Evolutionary conservation across 495 filamentous ascomycete genomes (phyloP).

Genomic region (Entonaema liquescens): DNA sequence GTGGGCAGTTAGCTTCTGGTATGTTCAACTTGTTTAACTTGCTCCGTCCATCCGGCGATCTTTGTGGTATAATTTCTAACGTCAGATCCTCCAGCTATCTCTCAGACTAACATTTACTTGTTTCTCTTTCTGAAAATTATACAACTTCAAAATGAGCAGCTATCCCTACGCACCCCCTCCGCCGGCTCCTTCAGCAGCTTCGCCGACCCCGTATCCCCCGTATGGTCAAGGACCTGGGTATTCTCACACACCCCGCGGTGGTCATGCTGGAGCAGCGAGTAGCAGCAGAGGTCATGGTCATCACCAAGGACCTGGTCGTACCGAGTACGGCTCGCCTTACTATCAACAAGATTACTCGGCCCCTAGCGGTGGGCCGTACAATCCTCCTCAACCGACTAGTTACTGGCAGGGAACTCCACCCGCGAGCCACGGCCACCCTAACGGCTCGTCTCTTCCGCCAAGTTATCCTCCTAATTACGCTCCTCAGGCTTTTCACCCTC

Average conservation of each 20-base stretch:
- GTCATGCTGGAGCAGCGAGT: slow-evolving; percentile 33
- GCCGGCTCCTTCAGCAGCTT: slow-evolving; percentile 58
- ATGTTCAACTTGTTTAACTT: not conserved
- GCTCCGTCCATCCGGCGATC: not conserved
- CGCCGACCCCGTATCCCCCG: slow-evolving; percentile 47
- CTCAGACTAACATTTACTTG: not conserved
- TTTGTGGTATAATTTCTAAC: slow-evolving; percentile 14
- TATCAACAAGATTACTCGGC: slow-evolving; percentile 42
- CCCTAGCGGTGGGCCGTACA: slow-evolving; percentile 40
- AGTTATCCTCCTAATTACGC: slow-evolving; percentile 63
- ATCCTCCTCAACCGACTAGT: slow-evolving; percentile 44
- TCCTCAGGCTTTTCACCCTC: slow-evolving; percentile 56
- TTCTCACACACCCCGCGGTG: slow-evolving; percentile 36
- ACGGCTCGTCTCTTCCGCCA: slow-evolving; percentile 51
- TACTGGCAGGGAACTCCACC: slow-evolving; percentile 50
- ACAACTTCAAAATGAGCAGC: slow-evolving; percentile 46
- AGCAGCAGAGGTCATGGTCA: slow-evolving; percentile 42
- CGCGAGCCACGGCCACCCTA: slow-evolving; percentile 46
- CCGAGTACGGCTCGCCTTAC: slow-evolving; percentile 36
- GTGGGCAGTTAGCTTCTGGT: slow-evolving; percentile 2
- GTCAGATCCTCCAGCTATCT: not conserved
- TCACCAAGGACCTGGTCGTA: slow-evolving; percentile 40
- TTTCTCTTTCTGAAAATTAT: slow-evolving; percentile 10
- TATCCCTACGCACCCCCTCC: slow-evolving; percentile 65
- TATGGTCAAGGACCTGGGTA: slow-evolving; percentile 51